These are phyloP conservation scores for Syzygium oleosum DNA, from an alignment of 345 rosid genomes.

Conservation along the genomic window DNA sequence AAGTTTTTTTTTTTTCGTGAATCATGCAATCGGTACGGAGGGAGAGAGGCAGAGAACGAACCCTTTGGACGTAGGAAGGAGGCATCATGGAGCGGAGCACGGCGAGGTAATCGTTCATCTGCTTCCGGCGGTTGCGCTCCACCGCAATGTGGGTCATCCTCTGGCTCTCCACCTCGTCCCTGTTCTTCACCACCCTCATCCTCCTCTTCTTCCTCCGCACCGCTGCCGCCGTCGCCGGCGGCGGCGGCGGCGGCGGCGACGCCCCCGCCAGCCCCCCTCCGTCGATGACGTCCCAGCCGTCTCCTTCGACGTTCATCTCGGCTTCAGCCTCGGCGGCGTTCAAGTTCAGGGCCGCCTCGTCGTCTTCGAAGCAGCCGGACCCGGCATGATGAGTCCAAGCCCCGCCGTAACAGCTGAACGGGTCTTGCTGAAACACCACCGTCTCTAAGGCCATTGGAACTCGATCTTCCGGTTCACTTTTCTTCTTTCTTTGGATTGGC, in stretches of 20 bases:
- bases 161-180: conserved; percentile 50
- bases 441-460: conserved; percentile 2
- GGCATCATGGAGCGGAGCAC: conserved; percentile 56
- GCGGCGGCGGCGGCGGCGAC: neutral
- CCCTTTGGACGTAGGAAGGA: conserved; percentile 51
- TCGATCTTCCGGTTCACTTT: neutral
- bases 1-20: neutral
- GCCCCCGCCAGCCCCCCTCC: neutral
- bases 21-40: neutral
- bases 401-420: neutral
- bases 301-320: neutral
- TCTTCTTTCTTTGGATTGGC: neutral
- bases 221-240: neutral
- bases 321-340: neutral
- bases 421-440: conserved; percentile 7
- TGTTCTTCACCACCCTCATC: conserved; percentile 23
- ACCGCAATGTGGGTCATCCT: conserved; percentile 65
- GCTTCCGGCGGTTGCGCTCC: conserved; percentile 68
- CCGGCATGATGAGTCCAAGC: neutral
- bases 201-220: conserved; percentile 30
- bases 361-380: neutral
- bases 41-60: neutral
- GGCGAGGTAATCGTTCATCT: conserved; percentile 59
- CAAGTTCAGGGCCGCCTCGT: neutral
- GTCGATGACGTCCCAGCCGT: neutral